Evolutionary conservation across 2,329 filamentous ascomycete species (phyloP).

Genomic region (Lecanicillium sp.): DNA sequence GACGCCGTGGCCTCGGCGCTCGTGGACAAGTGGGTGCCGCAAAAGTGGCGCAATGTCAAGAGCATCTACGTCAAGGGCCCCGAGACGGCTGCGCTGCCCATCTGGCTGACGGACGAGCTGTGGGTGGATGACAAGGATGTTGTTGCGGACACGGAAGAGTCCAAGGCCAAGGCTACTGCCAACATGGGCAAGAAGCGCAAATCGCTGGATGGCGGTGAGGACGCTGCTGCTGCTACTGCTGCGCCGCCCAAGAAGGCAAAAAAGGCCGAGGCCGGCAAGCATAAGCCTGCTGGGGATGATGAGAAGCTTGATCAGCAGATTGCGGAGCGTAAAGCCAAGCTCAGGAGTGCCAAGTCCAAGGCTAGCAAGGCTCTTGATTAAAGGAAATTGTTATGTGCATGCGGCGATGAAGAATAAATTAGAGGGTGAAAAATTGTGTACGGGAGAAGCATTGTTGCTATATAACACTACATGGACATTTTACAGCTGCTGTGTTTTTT

Average conservation of each 20-base stretch:
- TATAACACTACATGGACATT: no score
- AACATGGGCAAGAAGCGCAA: conserved; percentile 61
- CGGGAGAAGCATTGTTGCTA: not conserved
- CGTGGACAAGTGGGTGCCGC: conserved; percentile 71
- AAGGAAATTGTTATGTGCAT: not conserved
- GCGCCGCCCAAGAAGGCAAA: conserved; percentile 36
- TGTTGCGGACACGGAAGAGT: conserved; percentile 52
- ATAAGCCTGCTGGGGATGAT: conserved; percentile 38
- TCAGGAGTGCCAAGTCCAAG: conserved; percentile 51
- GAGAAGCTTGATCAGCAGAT: conserved; percentile 49
- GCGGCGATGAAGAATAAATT: not conserved
- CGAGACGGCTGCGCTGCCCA: conserved; percentile 79
- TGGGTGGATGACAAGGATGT: conserved; percentile 74
- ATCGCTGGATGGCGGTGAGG: conserved; percentile 30
- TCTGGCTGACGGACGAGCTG: conserved; percentile 88
- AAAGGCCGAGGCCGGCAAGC: conserved; percentile 26
- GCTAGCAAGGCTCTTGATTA: conserved; percentile 42
- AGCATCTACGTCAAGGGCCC: conserved; percentile 85
- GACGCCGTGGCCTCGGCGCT: conserved; percentile 60
- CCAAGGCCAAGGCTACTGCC: conserved; percentile 38
- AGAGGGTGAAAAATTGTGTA: not conserved
- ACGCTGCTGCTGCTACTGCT: no score
- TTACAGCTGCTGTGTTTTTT: no score
- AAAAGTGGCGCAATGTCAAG: conserved; percentile 81
- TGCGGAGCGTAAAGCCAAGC: conserved; percentile 46